A percentile compares a stretch with the other conserved stretches of the same genome.
phyloP scores from a whole-genome alignment of 345 rosid species.

The Streptanthus diversifolius region DNA sequence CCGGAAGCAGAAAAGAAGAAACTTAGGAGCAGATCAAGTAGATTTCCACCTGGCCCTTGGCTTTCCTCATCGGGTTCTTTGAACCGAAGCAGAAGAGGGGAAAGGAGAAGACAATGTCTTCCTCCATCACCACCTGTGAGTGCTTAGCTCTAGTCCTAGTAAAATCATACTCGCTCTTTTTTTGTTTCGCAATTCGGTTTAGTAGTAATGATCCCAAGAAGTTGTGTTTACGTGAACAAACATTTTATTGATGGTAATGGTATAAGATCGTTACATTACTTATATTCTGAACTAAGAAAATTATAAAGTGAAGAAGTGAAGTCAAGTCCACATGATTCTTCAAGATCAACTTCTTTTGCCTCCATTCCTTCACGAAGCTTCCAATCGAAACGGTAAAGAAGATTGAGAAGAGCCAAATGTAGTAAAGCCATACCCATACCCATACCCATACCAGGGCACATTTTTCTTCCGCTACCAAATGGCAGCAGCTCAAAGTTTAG shows the following conservation, averaged over 20 bases:
- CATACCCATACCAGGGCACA: slow-evolving; percentile 54
- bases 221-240: slow-evolving; percentile 13
- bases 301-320: background rate
- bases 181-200: background rate
- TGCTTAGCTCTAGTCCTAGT: slow-evolving; percentile 31
- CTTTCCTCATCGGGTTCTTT: slow-evolving; percentile 56
- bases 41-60: slow-evolving; percentile 44
- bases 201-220: slow-evolving; percentile 17
- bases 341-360: slow-evolving; percentile 43
- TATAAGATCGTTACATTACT: slow-evolving; percentile 8
- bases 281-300: background rate
- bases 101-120: slow-evolving; percentile 53
- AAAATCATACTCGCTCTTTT: background rate
- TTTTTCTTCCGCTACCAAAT: slow-evolving; percentile 57
- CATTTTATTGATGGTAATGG: slow-evolving; percentile 13
- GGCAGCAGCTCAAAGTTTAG: slow-evolving; percentile 48
- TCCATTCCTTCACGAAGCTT: slow-evolving; percentile 41
- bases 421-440: slow-evolving; percentile 35
- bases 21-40: slow-evolving; percentile 55
- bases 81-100: slow-evolving; percentile 52
- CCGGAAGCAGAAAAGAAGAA: slow-evolving; percentile 71
- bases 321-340: slow-evolving; percentile 34
- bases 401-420: slow-evolving; percentile 45
- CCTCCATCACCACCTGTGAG: slow-evolving; percentile 57
- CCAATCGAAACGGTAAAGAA: slow-evolving; percentile 48